phyloP scores from a whole-genome alignment of 306 rosid genomes.

The Spatholobus suberectus region DNA sequence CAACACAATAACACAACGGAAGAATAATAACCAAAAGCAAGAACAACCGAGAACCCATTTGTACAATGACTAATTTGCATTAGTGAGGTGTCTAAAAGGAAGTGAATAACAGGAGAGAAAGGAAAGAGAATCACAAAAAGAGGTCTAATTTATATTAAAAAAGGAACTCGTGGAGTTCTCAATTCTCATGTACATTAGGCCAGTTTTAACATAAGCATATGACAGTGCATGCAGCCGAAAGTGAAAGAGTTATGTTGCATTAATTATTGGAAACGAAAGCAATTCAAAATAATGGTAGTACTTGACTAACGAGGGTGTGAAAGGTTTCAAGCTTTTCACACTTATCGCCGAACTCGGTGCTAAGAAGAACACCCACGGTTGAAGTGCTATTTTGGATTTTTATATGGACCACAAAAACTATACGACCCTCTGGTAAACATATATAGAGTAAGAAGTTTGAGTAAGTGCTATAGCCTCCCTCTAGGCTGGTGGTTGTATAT shows the following conservation, averaged over 20 bases:
- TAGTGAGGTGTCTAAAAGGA: neutral
- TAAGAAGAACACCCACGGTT: neutral
- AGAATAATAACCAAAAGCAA: slow-evolving; percentile 32
- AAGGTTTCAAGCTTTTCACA: neutral
- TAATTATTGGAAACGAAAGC: neutral
- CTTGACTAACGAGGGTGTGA: neutral
- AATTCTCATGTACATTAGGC: neutral
- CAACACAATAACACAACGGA: slow-evolving; percentile 32
- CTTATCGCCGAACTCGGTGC: neutral
- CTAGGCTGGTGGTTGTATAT: neutral
- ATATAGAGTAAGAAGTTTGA: too few relatives aligned
- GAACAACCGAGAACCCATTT: slow-evolving; percentile 28
- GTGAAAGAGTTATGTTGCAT: neutral
- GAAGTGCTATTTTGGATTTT: neutral
- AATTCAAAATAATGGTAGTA: neutral
- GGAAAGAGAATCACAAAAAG: neutral
- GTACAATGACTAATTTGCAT: neutral
- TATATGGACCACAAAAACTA: neutral
- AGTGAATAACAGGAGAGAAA: neutral
- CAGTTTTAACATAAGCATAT: neutral
- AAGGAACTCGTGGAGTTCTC: neutral
- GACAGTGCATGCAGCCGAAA: neutral
- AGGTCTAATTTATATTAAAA: neutral
- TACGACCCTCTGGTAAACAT: neutral
- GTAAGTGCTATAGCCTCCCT: too few relatives aligned